Percentiles rank a stretch among this genome's conserved stretches.
phyloP scores from a whole-genome alignment of 345 rosid species.

The Brassica nigra region DNA sequence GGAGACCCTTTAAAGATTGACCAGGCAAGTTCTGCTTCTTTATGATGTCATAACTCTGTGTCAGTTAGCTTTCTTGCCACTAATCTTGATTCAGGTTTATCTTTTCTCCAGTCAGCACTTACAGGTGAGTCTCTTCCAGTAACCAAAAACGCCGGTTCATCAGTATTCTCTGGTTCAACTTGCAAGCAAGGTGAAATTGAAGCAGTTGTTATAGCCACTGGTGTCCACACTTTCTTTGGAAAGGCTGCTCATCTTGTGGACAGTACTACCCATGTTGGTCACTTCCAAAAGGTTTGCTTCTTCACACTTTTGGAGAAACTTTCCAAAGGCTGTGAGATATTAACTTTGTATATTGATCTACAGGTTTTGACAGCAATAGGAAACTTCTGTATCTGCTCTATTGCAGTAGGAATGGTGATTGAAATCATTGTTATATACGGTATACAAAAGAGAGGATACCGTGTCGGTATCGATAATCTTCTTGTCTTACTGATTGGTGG shows the following conservation, averaged over 20 bases:
- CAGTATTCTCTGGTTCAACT: slow-evolving; percentile 88
- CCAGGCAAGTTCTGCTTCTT: slow-evolving; percentile 38
- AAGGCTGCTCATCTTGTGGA: slow-evolving; percentile 97
- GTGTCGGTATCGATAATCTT: background rate
- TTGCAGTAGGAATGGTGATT: background rate
- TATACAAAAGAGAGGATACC: background rate
- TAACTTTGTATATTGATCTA: background rate
- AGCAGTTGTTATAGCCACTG: slow-evolving; percentile 91
- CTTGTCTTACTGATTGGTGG: background rate
- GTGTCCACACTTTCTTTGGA: slow-evolving; percentile 89
- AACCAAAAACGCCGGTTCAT: slow-evolving; percentile 66
- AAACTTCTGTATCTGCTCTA: background rate
- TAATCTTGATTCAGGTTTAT: background rate
- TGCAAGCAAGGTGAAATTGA: slow-evolving; percentile 93
- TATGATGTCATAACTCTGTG: background rate
- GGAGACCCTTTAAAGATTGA: slow-evolving; percentile 79
- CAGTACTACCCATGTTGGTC: slow-evolving; percentile 77
- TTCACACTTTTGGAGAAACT: background rate
- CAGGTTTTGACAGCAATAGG: background rate
- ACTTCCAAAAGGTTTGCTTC: slow-evolving; percentile 73
- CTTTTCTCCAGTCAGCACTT: slow-evolving; percentile 50
- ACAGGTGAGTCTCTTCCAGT: slow-evolving; percentile 70
- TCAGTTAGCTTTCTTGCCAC: background rate
- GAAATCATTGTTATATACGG: background rate
- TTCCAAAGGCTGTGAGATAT: background rate